Base-by-base conservation (phyloP, 177 flowering plant species). In the Vitis hybrid region DNA sequence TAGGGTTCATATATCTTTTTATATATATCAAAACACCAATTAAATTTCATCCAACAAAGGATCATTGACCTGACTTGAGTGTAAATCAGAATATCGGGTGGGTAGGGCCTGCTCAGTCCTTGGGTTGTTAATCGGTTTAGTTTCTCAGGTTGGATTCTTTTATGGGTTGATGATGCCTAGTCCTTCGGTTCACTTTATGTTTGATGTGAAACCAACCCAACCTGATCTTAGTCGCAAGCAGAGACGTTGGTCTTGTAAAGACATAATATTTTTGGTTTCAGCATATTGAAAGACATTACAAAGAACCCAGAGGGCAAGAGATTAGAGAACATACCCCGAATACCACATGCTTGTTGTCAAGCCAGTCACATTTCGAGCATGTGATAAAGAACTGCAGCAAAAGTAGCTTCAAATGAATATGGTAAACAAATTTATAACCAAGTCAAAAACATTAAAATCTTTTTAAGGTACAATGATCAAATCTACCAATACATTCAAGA, bases 311-410 rank as follows among this genome's bases (percentile, higher is more conserved):
- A 40, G 8, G 46, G 46, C 6, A 40, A 40, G 46, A 46, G 30
- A 13, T 21, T 49, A 46, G 62, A 56, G 65, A 72, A 58, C 90
- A 69, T 88, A 95, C 99, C 93, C 99, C 99, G 66, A 96, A 96
- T 12, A 96, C 97, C n/a, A 96, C 95, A 74, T 96, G 99, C 85
- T 96, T 96, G 68, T 96, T 92, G 82, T 96, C 99, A 54, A 95
- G 97, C 97, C 98, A 95, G 60, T 95, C 99, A 50, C 99, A 95
- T 75, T 93, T 95, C 3, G 97, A 83, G 65, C 98, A 93, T 2
- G 96, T 91, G 21, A 93, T 70, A 56, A 95, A 95, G 75, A 95
- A 95, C 99, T 95, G 86, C 86, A 84, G 60, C 13, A 55, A 52
- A 70, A 58, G 27, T 62, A 56, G 15, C 14, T 14, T 13, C 32